Conservation (phyloP, 768 basidiomycete species). For the Austroboletus eburneus region DNA sequence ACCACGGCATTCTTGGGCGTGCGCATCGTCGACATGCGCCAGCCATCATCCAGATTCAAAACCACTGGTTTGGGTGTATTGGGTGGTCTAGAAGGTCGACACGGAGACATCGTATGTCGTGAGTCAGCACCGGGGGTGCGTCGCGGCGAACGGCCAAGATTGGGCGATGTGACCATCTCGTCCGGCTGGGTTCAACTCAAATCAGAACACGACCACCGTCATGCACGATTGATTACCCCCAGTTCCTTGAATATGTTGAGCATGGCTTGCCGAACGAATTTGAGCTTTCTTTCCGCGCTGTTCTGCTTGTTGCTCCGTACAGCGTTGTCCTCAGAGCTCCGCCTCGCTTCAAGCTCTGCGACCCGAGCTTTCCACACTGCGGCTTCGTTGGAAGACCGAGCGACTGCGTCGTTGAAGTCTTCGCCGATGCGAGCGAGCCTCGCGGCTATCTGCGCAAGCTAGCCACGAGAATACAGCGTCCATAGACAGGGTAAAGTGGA, state of each 20-base stretch:
- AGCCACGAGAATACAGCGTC: neutral
- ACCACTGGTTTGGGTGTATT: slow-evolving; percentile 4
- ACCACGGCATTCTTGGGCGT: slow-evolving; percentile 34
- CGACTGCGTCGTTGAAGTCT: slow-evolving; percentile 24
- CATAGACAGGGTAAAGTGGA: neutral
- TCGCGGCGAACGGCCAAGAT: slow-evolving; percentile 7
- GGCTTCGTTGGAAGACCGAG: slow-evolving; percentile 22
- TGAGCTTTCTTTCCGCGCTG: slow-evolving; percentile 28
- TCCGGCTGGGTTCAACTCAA: slow-evolving; percentile 13
- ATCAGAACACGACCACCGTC: slow-evolving; percentile 4
- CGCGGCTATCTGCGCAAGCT: slow-evolving; percentile 27
- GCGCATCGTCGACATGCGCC: slow-evolving; percentile 40
- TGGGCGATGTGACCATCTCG: slow-evolving; percentile 11
- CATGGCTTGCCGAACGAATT: slow-evolving; percentile 38
- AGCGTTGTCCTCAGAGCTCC: slow-evolving; percentile 24
- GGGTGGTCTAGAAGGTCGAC: slow-evolving; percentile 6
- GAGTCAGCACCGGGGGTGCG: slow-evolving; percentile 1
- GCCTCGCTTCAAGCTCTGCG: slow-evolving; percentile 35
- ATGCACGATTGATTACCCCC: slow-evolving; percentile 28
- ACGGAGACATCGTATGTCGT: slow-evolving; percentile 3
- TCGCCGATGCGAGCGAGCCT: slow-evolving; percentile 27
- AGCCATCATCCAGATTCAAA: slow-evolving; percentile 22
- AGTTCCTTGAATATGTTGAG: slow-evolving; percentile 40
- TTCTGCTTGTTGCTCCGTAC: slow-evolving; percentile 33
- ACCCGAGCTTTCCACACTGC: slow-evolving; percentile 25